Evolutionary conservation across 306 rosid species (phyloP), one percentile per base, ranked within the genome.

Genomic region (Cicer pinnatifidum): DNA sequence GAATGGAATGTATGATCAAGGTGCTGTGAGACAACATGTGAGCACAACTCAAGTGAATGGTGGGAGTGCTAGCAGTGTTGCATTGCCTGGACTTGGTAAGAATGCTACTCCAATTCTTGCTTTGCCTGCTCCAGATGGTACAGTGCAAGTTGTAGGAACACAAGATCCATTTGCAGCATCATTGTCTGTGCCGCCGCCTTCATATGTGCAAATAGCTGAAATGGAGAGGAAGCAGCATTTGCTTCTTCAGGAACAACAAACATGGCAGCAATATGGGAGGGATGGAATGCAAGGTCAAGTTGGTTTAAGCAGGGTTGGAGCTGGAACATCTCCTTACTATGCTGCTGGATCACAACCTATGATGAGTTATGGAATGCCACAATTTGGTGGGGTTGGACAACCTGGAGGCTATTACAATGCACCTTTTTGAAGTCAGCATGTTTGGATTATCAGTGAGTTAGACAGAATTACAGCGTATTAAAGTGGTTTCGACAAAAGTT

Each of bases 1-100:
- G 78, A 90, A 85, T 80, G 98, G 97, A n/a, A 90, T 93, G 92
- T 93, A 87, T 76, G 97, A 93, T 84, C 93, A 90, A 67, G 98
- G 93, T 16, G 75, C 90, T 19, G 92, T 90, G 83, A 85, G 87
- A 88, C 96, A 85, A 75, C 96, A 93, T 43, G 87, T 82, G 64
- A 87, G 73, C 82, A 73, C 86, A 63, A 19, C 75, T 71, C 88
- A 90, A 16, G 46, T 87, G 72, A 82, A 76, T 39, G 80, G 92
- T 37, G 97, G 98, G 40, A 93, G 98, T 76, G 85, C 90, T 15
- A 93, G 98, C 56, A 90, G 98, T 44, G 90, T 89, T 78, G 88
- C 86, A 62, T 48, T 89, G 74, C 89, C 89, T 1, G 83, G 75
- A 71, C 71, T 41, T 17, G 85, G 91, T 76, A 89, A 84, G 85